Evolutionary conservation across 2,329 filamentous ascomycete genomes (phyloP).

Genomic region (Orbilia oligospora): DNA sequence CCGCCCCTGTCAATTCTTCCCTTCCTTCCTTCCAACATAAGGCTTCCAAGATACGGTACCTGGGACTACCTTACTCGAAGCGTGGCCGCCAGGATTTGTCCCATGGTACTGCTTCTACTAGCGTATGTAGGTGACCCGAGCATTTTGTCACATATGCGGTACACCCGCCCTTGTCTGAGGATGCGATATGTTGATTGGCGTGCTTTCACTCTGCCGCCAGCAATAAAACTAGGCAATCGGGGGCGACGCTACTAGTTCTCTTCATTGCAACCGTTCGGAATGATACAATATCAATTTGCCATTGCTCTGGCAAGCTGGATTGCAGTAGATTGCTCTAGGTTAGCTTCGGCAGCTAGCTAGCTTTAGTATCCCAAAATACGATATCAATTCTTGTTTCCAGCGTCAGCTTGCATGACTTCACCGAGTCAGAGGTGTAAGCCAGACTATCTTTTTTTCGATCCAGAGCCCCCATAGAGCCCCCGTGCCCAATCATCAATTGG

Average conservation of each 20-base stretch:
- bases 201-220: slow-evolving; percentile 7
- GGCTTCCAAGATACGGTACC: slow-evolving; percentile 17
- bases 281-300: slow-evolving; percentile 8
- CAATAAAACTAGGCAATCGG: slow-evolving; percentile 3
- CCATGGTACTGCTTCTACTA: slow-evolving; percentile 48
- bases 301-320: background rate
- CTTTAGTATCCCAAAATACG: slow-evolving; percentile 28
- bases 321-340: background rate
- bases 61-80: slow-evolving; percentile 38
- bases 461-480: background rate
- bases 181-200: slow-evolving; percentile 24
- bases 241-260: background rate
- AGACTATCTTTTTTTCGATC: background rate
- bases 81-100: slow-evolving; percentile 39
- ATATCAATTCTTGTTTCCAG: slow-evolving; percentile 22
- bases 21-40: slow-evolving; percentile 21
- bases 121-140: slow-evolving; percentile 32
- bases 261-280: background rate
- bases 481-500: background rate
- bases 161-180: slow-evolving; percentile 13
- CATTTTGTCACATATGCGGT: slow-evolving; percentile 25
- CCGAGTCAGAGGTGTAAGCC: background rate
- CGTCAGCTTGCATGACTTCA: background rate
- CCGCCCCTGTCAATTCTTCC: slow-evolving; percentile 36
- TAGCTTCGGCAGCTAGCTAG: background rate